These are phyloP conservation scores for Umbelopsis isabellina DNA, from an alignment of 192 early-diverging fungal genomes.

Conservation along the genomic window DNA sequence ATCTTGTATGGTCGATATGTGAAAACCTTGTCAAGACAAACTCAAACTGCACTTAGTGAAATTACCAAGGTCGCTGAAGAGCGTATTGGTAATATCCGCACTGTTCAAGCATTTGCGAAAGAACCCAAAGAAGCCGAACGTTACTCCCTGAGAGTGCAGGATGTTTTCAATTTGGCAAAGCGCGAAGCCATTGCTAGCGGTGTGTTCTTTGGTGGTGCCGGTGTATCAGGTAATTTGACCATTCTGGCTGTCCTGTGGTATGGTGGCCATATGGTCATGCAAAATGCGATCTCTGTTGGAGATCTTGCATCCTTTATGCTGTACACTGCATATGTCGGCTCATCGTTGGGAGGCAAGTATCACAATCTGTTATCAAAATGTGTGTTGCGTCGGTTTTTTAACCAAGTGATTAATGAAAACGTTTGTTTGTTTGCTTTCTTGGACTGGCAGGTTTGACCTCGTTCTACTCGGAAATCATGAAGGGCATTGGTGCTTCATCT, in stretches of 20 bases:
- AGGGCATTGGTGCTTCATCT: conserved; percentile 64
- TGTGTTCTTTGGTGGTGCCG: conserved; percentile 66
- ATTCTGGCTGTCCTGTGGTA: conserved; percentile 66
- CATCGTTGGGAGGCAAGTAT: conserved; percentile 43
- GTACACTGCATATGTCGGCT: conserved; percentile 70
- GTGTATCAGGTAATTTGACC: conserved; percentile 64
- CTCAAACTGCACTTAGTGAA: conserved; percentile 68
- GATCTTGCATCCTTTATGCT: conserved; percentile 70
- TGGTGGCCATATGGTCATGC: conserved; percentile 66
- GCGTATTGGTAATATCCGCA: conserved; percentile 81
- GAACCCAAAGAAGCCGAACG: conserved; percentile 49
- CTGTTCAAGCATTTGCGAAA: conserved; percentile 76
- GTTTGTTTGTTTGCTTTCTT: neutral
- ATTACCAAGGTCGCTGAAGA: conserved; percentile 82
- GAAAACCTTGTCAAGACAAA: conserved; percentile 59
- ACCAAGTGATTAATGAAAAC: neutral
- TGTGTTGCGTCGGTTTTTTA: neutral
- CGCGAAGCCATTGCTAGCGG: conserved; percentile 58
- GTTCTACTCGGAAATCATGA: conserved; percentile 76
- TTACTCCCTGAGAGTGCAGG: conserved; percentile 48
- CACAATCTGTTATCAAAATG: neutral
- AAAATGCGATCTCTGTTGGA: conserved; percentile 62
- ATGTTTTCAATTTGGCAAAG: conserved; percentile 35
- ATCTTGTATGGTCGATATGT: conserved; percentile 71
- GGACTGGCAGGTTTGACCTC: conserved; percentile 52